These are phyloP conservation scores for Microbotryum lychnidis-dioicae DNA, from an alignment of 1,284 basidiomycete species.

Conservation along the genomic window DNA sequence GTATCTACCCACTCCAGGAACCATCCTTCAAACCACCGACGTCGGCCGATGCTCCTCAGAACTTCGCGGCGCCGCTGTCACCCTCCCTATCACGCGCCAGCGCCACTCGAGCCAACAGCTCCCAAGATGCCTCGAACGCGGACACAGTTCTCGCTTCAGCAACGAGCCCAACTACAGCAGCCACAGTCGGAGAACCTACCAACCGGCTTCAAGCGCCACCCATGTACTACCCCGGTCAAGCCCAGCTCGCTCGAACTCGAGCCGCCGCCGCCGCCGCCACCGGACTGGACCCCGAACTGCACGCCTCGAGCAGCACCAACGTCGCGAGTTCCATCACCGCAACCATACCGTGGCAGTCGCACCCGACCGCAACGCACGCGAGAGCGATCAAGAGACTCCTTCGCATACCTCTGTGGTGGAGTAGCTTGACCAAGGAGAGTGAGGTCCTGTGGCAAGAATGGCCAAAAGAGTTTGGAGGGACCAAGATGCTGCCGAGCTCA, in stretches of 20 bases:
- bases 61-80: not conserved
- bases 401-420: conserved; percentile 1
- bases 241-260: conserved; percentile 3
- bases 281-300: not conserved
- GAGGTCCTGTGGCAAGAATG: conserved; percentile 18
- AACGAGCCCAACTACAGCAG: not conserved
- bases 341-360: conserved; percentile 6
- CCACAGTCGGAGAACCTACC: not conserved
- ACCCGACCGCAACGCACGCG: conserved; percentile 12
- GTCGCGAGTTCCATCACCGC: conserved; percentile 10
- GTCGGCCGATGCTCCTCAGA: not conserved
- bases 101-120: not conserved
- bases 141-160: not conserved
- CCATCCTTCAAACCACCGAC: conserved; percentile 9
- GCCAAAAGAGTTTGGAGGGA: conserved; percentile 29
- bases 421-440: not conserved
- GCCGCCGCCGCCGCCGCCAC: not conserved
- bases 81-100: not conserved
- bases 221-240: conserved; percentile 18
- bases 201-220: conserved; percentile 9
- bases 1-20: conserved; percentile 22
- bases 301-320: conserved; percentile 13
- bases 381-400: not conserved
- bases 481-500: not conserved
- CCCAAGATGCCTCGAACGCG: not conserved